A percentile compares a stretch with the other conserved stretches of the same genome.
Evolutionary conservation across 805 yeast species (phyloP).

Genomic region (Lachancea meyersii): DNA sequence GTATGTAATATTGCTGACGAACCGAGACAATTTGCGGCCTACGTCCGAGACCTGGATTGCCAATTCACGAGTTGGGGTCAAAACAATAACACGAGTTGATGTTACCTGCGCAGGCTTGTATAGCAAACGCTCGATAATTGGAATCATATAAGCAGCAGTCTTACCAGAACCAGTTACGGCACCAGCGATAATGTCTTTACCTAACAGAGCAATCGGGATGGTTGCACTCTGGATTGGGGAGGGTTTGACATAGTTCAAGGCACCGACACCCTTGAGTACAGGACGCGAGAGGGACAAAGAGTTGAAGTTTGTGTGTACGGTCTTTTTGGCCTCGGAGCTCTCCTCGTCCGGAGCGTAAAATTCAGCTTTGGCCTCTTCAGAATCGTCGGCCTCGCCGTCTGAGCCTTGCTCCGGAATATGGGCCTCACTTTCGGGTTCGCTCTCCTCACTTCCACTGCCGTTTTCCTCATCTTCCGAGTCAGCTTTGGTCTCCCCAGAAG

Average conservation of each 20-base stretch:
- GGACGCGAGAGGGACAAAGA: conserved; percentile 84
- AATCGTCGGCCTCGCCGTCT: conserved; percentile 30
- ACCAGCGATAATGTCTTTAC: conserved; percentile 97
- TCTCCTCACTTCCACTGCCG: conserved; percentile 31
- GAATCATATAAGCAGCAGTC: conserved; percentile 97
- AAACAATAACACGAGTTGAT: conserved; percentile 81
- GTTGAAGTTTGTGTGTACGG: conserved; percentile 61
- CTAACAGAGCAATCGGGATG: conserved; percentile 86
- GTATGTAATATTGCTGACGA: conserved; percentile 67
- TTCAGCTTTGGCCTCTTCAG: conserved; percentile 76
- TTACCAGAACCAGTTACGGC: conserved; percentile 99
- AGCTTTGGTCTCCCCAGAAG: conserved; percentile 9
- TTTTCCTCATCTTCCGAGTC: conserved; percentile 22
- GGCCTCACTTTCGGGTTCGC: conserved; percentile 15
- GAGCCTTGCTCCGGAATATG: conserved; percentile 24
- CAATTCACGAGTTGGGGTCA: conserved; percentile 96
- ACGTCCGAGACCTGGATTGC: conserved; percentile 96
- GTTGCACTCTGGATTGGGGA: conserved; percentile 92
- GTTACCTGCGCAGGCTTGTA: conserved; percentile 83
- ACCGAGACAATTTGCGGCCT: conserved; percentile 76
- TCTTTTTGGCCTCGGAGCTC: conserved; percentile 46
- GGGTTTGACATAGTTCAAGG: conserved; percentile 79
- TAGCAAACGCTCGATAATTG: conserved; percentile 84
- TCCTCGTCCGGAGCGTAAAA: conserved; percentile 61
- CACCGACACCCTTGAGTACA: conserved; percentile 71